These are phyloP conservation scores for Tritrichomonas foetus DNA, from an alignment of 208 protist genomes.

Conservation along the genomic window DNA sequence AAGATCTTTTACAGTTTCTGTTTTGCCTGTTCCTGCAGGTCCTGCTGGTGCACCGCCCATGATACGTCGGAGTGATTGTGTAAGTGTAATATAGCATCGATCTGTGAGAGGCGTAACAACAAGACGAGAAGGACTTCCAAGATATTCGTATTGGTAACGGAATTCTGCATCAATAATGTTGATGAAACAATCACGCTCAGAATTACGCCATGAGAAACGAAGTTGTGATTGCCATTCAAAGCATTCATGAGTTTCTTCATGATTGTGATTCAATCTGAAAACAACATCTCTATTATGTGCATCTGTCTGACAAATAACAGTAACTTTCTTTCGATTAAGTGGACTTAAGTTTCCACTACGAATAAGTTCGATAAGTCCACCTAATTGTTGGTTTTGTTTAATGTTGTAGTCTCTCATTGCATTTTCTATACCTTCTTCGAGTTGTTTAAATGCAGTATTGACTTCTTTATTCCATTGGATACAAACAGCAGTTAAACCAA, in stretches of 20 bases:
- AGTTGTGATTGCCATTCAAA: slow-evolving; percentile 96
- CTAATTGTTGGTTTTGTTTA: slow-evolving; percentile 80
- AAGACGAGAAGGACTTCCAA: slow-evolving; percentile 86
- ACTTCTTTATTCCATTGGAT: slow-evolving; percentile 94
- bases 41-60: slow-evolving; percentile 87
- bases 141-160: slow-evolving; percentile 93
- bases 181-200: slow-evolving; percentile 75
- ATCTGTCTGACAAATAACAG: slow-evolving; percentile 93
- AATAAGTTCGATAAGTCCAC: slow-evolving; percentile 82
- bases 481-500: slow-evolving; percentile 80
- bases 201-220: slow-evolving; percentile 85
- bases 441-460: slow-evolving; percentile 82
- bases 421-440: slow-evolving; percentile 86
- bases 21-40: slow-evolving; percentile 90
- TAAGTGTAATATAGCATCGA: slow-evolving; percentile 95
- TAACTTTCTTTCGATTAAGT: slow-evolving; percentile 81
- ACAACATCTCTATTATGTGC: slow-evolving; percentile 76
- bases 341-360: slow-evolving; percentile 60
- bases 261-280: slow-evolving; percentile 62
- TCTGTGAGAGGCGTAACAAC: slow-evolving; percentile 98
- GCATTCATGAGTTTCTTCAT: slow-evolving; percentile 63
- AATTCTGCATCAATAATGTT: slow-evolving; percentile 90
- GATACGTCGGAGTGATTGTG: slow-evolving; percentile 84
- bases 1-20: slow-evolving; percentile 76
- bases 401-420: slow-evolving; percentile 92